phyloP scores from a whole-genome alignment of 2,329 filamentous ascomycete genomes.

The Monosporascus ibericus region DNA sequence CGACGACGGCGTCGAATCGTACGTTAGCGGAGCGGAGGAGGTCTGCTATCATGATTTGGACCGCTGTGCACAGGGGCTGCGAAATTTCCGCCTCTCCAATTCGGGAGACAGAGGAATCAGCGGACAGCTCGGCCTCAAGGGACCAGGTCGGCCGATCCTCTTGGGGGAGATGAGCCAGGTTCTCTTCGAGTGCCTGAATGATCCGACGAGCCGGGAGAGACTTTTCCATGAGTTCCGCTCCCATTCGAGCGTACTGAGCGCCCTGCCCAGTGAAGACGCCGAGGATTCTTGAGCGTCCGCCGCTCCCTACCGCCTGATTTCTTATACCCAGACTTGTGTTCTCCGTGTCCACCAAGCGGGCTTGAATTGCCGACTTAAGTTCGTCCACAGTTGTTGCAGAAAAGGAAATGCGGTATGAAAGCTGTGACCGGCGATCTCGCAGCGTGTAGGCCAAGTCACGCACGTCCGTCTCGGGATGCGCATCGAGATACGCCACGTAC shows the following conservation, averaged over 20 bases:
- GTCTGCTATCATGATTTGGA: constrained; percentile 21
- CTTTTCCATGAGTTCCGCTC: constrained; percentile 8
- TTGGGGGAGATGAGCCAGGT: constrained; percentile 9
- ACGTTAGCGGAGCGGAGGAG: constrained; percentile 25
- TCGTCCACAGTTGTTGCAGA: background rate
- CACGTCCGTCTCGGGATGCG: background rate
- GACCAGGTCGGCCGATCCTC: constrained; percentile 22
- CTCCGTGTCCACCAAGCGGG: too few relatives aligned
- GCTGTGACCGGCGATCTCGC: background rate
- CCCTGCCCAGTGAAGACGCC: constrained; percentile 22
- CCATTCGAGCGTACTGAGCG: constrained; percentile 24
- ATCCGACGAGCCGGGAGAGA: constrained; percentile 1
- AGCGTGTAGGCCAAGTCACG: background rate
- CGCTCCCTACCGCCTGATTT: too few relatives aligned
- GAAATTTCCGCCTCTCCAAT: constrained; percentile 21
- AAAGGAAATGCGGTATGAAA: background rate
- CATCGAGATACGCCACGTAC: background rate
- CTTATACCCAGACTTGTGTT: too few relatives aligned
- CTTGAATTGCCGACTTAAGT: too few relatives aligned
- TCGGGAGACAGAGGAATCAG: constrained; percentile 4
- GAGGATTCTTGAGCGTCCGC: constrained; percentile 2
- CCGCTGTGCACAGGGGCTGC: constrained; percentile 15
- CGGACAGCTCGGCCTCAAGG: constrained; percentile 17
- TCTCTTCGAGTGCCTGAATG: constrained; percentile 14
- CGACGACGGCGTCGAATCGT: constrained; percentile 31